A percentile compares a stretch with the other conserved stretches of the same genome.
Conservation (phyloP, 306 rosid genomes). For the Crotalaria pallida region DNA sequence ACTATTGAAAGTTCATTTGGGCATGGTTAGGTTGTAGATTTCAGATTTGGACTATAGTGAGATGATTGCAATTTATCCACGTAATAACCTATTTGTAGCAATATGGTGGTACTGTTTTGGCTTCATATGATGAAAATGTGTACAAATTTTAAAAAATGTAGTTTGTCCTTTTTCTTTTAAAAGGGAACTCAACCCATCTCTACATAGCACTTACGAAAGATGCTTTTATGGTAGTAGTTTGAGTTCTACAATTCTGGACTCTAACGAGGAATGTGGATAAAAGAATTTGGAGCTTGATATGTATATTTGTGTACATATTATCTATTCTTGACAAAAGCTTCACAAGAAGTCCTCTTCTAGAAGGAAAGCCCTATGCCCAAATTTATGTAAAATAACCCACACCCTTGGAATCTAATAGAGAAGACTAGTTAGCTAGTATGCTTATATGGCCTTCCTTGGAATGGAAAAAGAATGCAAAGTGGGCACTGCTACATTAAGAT, state of each 20-base stretch:
- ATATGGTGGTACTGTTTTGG: constrained; percentile 22
- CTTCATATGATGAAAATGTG: constrained; percentile 15
- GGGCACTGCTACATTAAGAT: no score
- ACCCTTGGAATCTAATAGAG: neutral
- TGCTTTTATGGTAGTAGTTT: constrained; percentile 2
- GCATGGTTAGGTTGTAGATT: neutral
- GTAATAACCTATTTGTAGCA: constrained; percentile 1
- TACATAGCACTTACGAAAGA: neutral
- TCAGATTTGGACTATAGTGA: constrained; percentile 13
- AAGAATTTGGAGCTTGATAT: neutral
- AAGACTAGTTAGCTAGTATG: neutral
- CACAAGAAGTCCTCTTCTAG: neutral
- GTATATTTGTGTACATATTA: neutral
- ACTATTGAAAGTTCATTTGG: neutral
- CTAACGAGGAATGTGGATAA: neutral
- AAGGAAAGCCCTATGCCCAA: neutral
- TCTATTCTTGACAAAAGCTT: neutral
- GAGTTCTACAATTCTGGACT: neutral
- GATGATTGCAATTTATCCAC: constrained; percentile 26
- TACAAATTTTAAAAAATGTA: neutral
- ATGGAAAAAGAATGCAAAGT: neutral
- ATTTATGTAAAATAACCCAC: neutral
- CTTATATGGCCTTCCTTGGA: neutral
- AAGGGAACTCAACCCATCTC: neutral
- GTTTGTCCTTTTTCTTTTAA: constrained; percentile 7